A percentile compares a stretch with the other conserved stretches of the same genome.
Evolutionary conservation across 805 yeast genomes (phyloP).

Genomic region (Starmerella riodocensis): DNA sequence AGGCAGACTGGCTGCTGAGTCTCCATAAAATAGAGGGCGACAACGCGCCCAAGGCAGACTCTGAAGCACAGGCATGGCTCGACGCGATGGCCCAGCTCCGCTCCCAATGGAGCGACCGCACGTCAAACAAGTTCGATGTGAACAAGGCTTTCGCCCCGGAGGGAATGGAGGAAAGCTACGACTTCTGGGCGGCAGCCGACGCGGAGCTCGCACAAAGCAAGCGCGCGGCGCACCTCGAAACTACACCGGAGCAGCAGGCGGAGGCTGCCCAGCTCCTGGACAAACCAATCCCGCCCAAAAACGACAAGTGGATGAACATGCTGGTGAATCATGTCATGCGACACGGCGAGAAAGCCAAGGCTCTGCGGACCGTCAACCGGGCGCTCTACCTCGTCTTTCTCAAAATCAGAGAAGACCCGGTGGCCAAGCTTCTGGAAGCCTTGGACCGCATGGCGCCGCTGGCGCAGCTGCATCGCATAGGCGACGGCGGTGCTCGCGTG

Average conservation of each 20-base stretch:
- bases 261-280: slow-evolving; percentile 40
- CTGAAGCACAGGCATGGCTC: slow-evolving; percentile 31
- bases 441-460: slow-evolving; percentile 77
- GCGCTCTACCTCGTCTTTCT: slow-evolving; percentile 71
- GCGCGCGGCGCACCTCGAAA: slow-evolving; percentile 12
- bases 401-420: slow-evolving; percentile 66
- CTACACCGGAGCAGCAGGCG: slow-evolving; percentile 45
- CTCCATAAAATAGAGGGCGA: too few species aligned
- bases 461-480: slow-evolving; percentile 59
- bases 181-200: slow-evolving; percentile 19
- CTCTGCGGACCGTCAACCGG: slow-evolving; percentile 56
- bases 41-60: slow-evolving; percentile 1
- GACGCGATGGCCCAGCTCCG: slow-evolving; percentile 31
- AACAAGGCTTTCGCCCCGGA: slow-evolving; percentile 33
- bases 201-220: slow-evolving; percentile 23
- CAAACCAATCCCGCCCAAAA: slow-evolving; percentile 44
- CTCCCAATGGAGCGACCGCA: slow-evolving; percentile 29
- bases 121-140: slow-evolving; percentile 27
- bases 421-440: slow-evolving; percentile 55
- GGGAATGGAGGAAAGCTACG: slow-evolving; percentile 28
- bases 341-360: slow-evolving; percentile 74
- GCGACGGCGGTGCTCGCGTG: slow-evolving; percentile 77
- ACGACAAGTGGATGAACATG: slow-evolving; percentile 61
- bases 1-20: slow-evolving; percentile 16
- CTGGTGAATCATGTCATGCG: slow-evolving; percentile 83